Base-by-base conservation (phyloP, 2,329 filamentous ascomycete species). In the Epichloe sylvatica region DNA sequence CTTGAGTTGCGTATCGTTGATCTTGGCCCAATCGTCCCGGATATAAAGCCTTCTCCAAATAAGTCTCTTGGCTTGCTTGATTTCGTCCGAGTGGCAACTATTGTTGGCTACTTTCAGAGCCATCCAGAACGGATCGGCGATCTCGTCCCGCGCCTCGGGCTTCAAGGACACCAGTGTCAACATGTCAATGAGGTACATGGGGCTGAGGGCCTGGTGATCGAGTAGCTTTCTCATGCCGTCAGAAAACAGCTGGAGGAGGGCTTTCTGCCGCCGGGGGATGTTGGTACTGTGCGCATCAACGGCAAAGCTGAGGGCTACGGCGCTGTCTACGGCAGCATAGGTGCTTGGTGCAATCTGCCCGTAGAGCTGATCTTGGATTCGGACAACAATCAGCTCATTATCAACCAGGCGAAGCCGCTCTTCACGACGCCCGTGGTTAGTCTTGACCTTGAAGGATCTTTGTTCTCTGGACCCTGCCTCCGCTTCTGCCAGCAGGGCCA, bases 31-130 rank as follows among this genome's bases (percentile, higher is more conserved):
- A 61, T 96, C 80, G 63, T 96, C 90, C 46, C 82, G 80, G 56
- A 91, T 76, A 59, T 85, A 85, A 53, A 88, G 83, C 49, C 92
- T 80, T 61, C 92, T 84, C 92, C 92, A 98, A 54, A 97, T 86
- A 38, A 80, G 68, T 15, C 71, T 68, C 62, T 74, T 72, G 5
- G 75, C 75, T 54, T 82, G 74, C 54, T 75, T 74, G 43, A 77
- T 73, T n/a, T 77, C 74, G 17, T 71, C 80, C 55, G 69, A 71
- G 57, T 64, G 72, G 57, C 73, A 75, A 55, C 69, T 78, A 60
- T 70, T 75, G 64, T 70, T 74, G 59, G 69, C 77, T 49, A 75
- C 77, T 59, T 75, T 70, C 17, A 94, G 73, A 21, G 89, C 89
- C 52, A 84, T 70, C 63, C 79, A 85, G 63, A 94, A 96, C 54